Evolutionary conservation across 2,329 filamentous ascomycete species (phyloP), one percentile per base, ranked within the genome.

Genomic region (Boeremia exigua): DNA sequence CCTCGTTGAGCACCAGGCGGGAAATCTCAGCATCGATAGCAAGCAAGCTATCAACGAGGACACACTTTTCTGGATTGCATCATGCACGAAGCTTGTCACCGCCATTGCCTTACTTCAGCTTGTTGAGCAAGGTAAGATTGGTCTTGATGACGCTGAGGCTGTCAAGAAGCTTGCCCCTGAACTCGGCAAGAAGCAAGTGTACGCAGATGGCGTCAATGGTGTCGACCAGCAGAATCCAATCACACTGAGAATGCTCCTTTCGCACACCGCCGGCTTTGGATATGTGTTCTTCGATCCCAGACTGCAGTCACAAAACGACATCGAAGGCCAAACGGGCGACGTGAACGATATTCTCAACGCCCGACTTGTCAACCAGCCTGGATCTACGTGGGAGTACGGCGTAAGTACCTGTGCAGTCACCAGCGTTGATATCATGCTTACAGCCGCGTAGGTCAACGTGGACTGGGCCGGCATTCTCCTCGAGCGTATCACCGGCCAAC

Each of bases 311-410:
- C 74, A 73, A 70, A 74, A 73, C 1, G 84, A 84, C 0, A 65
- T 81, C 4, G 83, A 88, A 51, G 86, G 88, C 65, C 84, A 88
- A 62, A 81, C 80, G 0, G 82, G 82, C 0, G 76, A 83, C 6
- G 65, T 80, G 14, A 76, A 78, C 29, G 85, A 85, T 23, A 75
- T 88, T 38, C 64, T 80, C 32, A 67, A 74, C 11, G 69, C 73
- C 53, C 84, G 86, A 0, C 70, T 90, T 14, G 69, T 88, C 1
- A 85, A 87, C 60, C 85, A 90, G 60, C 87, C 88, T 0, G 87
- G 87, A 0, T 79, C 82, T 23, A 77, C 76, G 3, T 90, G 85
- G 83, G 79, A 84, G 53, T 89, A 89, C 39, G 74, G 74, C 1
- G 73, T 77, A 64, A 56, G 69, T 61, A 28, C 10, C 3, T 30